Percentiles rank a stretch among this genome's conserved stretches.
These are phyloP conservation scores for Chytriomyces sp. DNA, from an alignment of 192 early-diverging fungal species.

Conservation along the genomic window DNA sequence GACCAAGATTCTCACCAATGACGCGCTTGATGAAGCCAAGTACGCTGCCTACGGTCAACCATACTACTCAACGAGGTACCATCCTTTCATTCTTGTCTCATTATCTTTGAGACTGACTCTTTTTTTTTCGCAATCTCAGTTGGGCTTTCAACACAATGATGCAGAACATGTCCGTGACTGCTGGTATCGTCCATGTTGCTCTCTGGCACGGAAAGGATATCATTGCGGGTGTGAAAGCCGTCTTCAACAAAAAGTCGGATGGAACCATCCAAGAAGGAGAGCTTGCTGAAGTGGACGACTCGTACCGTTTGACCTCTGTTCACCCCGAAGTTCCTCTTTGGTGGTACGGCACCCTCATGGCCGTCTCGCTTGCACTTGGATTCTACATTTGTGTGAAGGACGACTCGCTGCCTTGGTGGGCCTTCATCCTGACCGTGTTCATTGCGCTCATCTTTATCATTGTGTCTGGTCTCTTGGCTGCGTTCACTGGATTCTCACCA, in stretches of 20 bases:
- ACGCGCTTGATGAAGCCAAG: neutral
- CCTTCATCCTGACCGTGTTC: slow-evolving; percentile 40
- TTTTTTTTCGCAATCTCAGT: neutral
- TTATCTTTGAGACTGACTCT: no score
- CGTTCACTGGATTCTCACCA: neutral
- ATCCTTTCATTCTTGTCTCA: no score
- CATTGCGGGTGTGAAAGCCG: slow-evolving; percentile 10
- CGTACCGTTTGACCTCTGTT: slow-evolving; percentile 67
- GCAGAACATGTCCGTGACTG: slow-evolving; percentile 32
- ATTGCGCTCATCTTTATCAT: slow-evolving; percentile 60
- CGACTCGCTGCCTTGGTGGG: slow-evolving; percentile 35
- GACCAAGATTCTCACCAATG: slow-evolving; percentile 16
- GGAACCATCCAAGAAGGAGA: neutral
- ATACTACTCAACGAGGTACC: neutral
- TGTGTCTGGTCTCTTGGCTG: slow-evolving; percentile 49
- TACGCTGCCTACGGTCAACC: neutral
- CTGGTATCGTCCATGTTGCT: slow-evolving; percentile 30
- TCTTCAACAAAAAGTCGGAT: neutral
- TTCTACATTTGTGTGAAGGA: slow-evolving; percentile 6
- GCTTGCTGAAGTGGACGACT: slow-evolving; percentile 20
- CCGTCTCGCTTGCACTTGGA: slow-evolving; percentile 25
- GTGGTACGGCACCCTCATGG: slow-evolving; percentile 65
- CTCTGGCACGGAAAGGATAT: slow-evolving; percentile 30
- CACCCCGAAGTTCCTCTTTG: slow-evolving; percentile 79
- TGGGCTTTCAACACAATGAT: neutral